These are phyloP conservation scores for Xylaria multiplex DNA, from an alignment of 2,329 filamentous ascomycete genomes.

Conservation along the genomic window DNA sequence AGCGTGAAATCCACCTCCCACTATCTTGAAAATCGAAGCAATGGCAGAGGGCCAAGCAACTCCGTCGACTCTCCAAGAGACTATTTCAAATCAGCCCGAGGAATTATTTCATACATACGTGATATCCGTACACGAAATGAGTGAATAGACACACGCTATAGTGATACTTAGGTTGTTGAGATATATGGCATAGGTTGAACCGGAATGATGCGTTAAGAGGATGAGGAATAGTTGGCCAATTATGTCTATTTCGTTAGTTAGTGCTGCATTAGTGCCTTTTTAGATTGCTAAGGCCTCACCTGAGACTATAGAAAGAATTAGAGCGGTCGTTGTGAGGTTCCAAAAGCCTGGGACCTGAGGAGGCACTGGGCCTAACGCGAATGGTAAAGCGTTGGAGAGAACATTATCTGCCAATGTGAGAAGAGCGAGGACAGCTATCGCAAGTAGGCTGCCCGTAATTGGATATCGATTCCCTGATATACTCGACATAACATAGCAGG, in stretches of 20 bases:
- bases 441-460: background rate
- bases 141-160: slow-evolving; percentile 9
- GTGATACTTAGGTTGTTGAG: slow-evolving; percentile 20
- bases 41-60: slow-evolving; percentile 1
- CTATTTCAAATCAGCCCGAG: slow-evolving; percentile 4
- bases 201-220: background rate
- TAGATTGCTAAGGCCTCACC: background rate
- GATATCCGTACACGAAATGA: slow-evolving; percentile 13
- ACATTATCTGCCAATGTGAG: slow-evolving; percentile 26
- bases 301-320: slow-evolving; percentile 19
- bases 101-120: background rate
- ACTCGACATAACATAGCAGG: slow-evolving; percentile 3
- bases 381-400: slow-evolving; percentile 13
- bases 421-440: slow-evolving; percentile 12
- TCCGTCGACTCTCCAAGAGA: background rate
- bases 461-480: background rate
- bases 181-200: slow-evolving; percentile 12
- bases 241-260: slow-evolving; percentile 15
- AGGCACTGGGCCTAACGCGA: background rate
- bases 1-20: slow-evolving; percentile 26
- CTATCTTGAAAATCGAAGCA: slow-evolving; percentile 20
- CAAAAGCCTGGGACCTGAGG: slow-evolving; percentile 21
- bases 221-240: slow-evolving; percentile 22
- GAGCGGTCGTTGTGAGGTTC: slow-evolving; percentile 19
- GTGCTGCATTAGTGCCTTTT: background rate